Percentiles rank a stretch among this genome's conserved stretches.
phyloP scores from a whole-genome alignment of 257 asterid species.

The Przewalskia tangutica region DNA sequence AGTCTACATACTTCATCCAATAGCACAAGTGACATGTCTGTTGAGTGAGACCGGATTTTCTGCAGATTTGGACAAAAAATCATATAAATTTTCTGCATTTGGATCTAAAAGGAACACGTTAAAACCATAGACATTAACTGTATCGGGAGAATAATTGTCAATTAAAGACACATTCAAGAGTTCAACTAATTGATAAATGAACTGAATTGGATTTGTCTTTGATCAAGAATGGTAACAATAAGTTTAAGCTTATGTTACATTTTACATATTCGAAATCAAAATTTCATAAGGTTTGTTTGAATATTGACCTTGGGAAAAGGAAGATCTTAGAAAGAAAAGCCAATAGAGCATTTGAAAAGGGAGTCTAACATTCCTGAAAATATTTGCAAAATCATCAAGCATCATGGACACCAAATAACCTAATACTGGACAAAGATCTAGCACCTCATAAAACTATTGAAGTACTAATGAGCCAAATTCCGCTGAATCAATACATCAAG shows the following conservation, averaged over 20 bases:
- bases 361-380: background rate
- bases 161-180: background rate
- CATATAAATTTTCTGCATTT: conserved; percentile 5
- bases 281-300: background rate
- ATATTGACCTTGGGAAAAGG: background rate
- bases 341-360: background rate
- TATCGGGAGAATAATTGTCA: background rate
- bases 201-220: background rate
- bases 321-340: background rate
- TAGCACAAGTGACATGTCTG: conserved; percentile 67
- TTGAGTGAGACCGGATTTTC: conserved; percentile 77
- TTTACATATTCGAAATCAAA: background rate
- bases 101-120: conserved; percentile 7
- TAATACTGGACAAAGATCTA: background rate
- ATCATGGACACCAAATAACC: background rate
- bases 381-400: background rate
- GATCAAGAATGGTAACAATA: background rate
- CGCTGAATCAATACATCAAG: background rate
- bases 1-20: conserved; percentile 70
- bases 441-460: background rate
- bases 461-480: background rate
- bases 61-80: conserved; percentile 33
- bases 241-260: background rate
- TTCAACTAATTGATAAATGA: background rate
- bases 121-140: background rate